Evolutionary conservation across 257 asterid genomes (phyloP), one percentile per base, ranked within the genome.

Genomic region (Solanum lignicaule): DNA sequence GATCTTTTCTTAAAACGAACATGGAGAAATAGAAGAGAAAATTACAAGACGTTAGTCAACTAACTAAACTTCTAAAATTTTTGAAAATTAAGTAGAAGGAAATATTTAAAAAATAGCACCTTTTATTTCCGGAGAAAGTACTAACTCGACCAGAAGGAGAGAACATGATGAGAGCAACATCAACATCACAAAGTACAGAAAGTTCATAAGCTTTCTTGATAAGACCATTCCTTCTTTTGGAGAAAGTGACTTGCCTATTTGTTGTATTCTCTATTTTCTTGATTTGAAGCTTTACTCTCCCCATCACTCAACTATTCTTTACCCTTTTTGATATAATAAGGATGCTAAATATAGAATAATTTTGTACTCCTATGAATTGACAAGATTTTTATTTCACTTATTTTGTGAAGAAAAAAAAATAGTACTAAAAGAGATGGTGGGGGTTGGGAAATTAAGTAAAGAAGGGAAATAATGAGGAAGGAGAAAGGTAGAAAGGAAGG

Each of bases 191-290:
- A 5, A 95, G 99, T 1, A 97, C 98, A 91, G 99, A 97, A 82
- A 97, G 98, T 36, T 97, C 99, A 91, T 97, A 97, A 46, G 99
- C 99, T 93, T 97, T 97, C 94, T 97, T 97, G 55, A 97, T 92
- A 14, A 97, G 95, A 16, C 99, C 99, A 91, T 93, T 97, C 88
- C 99, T 95, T 66, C 99, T 93, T 93, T 97, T 97, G 2, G 99
- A 97, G 93, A 94, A 97, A 91, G 99, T 97, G 89, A 97, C 98
- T 88, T 97, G 99, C 94, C 99, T 92, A 86, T 97, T 97, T 55
- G 99, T 97, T 88, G 98, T 95, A 52, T 95, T 97, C 88, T 97
- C 99, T 2, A 97, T 97, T 88, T 92, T 95, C 95, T 95, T 97
- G 93, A 97, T 97, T 90, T 95, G 95, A 11, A 97, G 94, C 88